Percentiles rank a stretch among this genome's conserved stretches.
These are phyloP conservation scores for Phylloporus sp. DNA, from an alignment of 768 basidiomycete genomes.

Conservation along the genomic window DNA sequence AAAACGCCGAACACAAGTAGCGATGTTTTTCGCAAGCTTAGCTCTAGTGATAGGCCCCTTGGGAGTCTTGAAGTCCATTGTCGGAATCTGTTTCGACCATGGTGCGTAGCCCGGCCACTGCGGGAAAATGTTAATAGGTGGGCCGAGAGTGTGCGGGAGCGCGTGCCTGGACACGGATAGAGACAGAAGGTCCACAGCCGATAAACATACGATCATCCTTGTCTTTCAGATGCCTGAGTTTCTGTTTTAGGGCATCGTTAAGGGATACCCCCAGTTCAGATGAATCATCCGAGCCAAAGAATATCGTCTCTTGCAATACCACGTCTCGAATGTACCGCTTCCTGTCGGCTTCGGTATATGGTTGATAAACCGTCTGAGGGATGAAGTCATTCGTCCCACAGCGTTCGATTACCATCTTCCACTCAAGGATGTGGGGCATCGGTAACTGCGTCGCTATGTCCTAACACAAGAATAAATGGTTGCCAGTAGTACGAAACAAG, in stretches of 20 bases:
- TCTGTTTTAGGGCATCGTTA: slow-evolving; percentile 57
- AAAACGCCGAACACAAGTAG: slow-evolving; percentile 70
- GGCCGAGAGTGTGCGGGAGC: not conserved
- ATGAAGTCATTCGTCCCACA: slow-evolving; percentile 46
- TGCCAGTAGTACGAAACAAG: not conserved
- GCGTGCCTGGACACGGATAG: slow-evolving; percentile 68
- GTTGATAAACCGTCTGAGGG: slow-evolving; percentile 68
- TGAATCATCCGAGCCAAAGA: slow-evolving; percentile 52
- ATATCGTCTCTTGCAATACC: slow-evolving; percentile 56
- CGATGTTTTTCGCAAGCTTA: slow-evolving; percentile 76
- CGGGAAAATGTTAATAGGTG: not conserved
- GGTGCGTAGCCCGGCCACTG: slow-evolving; percentile 79
- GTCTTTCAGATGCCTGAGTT: slow-evolving; percentile 47
- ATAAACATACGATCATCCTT: slow-evolving; percentile 67
- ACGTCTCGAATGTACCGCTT: slow-evolving; percentile 74
- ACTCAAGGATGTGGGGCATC: slow-evolving; percentile 24
- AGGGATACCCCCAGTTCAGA: slow-evolving; percentile 58
- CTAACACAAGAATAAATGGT: slow-evolving; percentile 12
- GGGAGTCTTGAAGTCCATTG: slow-evolving; percentile 73
- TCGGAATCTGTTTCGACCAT: slow-evolving; percentile 80
- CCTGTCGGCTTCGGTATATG: slow-evolving; percentile 71
- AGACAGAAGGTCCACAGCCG: slow-evolving; percentile 73
- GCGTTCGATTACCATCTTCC: slow-evolving; percentile 18
- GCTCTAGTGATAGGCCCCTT: slow-evolving; percentile 71
- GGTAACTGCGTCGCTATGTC: slow-evolving; percentile 17